Percentiles rank a stretch among this genome's conserved stretches.
Evolutionary conservation across 768 basidiomycete species (phyloP).

Genomic region (Leccinum subtestaceum): DNA sequence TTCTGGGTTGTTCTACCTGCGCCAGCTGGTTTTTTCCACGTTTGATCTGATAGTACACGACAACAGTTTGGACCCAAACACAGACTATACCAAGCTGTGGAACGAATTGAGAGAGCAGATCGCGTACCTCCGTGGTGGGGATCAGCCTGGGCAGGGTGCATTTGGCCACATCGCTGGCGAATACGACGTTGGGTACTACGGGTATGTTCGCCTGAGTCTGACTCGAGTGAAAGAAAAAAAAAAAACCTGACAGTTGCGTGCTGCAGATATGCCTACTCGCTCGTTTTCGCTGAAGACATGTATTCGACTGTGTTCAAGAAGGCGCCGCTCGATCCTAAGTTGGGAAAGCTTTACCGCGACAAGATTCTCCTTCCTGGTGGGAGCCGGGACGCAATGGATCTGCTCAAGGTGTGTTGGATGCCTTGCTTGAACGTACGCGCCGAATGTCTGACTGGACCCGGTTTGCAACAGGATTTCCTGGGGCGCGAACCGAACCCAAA

Average conservation of each 20-base stretch:
- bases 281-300: conserved; percentile 60
- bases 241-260: background rate
- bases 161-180: conserved; percentile 78
- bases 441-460: background rate
- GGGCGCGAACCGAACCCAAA: conserved; percentile 72
- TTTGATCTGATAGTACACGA: conserved; percentile 27
- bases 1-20: conserved; percentile 67
- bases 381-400: conserved; percentile 73
- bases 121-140: conserved; percentile 62
- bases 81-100: conserved; percentile 81
- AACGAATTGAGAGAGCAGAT: conserved; percentile 66
- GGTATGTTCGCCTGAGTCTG: conserved; percentile 32
- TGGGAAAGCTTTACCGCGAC: conserved; percentile 68
- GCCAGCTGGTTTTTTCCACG: conserved; percentile 72
- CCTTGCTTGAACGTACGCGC: background rate
- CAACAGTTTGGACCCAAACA: conserved; percentile 43
- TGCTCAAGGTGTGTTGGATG: conserved; percentile 53
- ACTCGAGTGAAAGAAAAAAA: background rate
- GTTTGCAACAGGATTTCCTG: conserved; percentile 59
- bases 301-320: conserved; percentile 75
- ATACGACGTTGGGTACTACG: conserved; percentile 67
- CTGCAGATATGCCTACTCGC: conserved; percentile 63
- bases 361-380: conserved; percentile 71
- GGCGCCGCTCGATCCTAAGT: conserved; percentile 67
- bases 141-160: conserved; percentile 62